These are phyloP conservation scores for Perkinsela sp. DNA, from an alignment of 208 protist species.

Conservation along the genomic window DNA sequence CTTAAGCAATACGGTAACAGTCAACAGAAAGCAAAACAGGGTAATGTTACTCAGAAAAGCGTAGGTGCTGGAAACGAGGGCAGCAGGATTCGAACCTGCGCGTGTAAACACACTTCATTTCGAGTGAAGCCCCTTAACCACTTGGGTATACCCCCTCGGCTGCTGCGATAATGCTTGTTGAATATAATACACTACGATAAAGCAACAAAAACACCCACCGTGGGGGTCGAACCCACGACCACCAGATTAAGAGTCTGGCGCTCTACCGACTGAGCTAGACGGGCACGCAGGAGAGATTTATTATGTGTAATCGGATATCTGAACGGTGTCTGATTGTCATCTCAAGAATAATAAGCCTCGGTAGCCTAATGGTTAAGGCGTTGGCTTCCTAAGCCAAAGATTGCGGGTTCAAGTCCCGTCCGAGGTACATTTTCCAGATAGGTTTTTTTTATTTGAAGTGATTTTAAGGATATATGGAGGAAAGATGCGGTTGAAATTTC, in stretches of 20 bases:
- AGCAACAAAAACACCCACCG: too few relatives aligned
- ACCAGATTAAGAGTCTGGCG: conserved; percentile 85
- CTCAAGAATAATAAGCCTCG: not conserved
- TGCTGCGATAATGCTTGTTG: too few relatives aligned
- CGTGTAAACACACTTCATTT: conserved; percentile 1
- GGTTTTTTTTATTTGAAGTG: too few relatives aligned
- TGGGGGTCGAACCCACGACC: conserved; percentile 92
- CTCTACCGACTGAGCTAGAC: conserved; percentile 90
- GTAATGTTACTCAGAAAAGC: too few relatives aligned
- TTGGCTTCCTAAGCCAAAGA: conserved; percentile 4
- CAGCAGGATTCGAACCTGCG: not conserved
- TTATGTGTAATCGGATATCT: too few relatives aligned
- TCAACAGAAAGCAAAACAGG: too few relatives aligned
- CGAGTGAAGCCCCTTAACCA: not conserved
- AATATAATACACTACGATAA: too few relatives aligned
- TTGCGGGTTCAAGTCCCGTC: conserved; percentile 3
- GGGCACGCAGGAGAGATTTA: too few relatives aligned
- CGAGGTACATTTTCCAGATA: conserved; percentile 1
- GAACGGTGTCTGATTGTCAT: too few relatives aligned
- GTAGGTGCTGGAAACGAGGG: not conserved
- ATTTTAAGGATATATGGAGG: not conserved
- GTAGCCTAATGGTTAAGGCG: conserved; percentile 3
- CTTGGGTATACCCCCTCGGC: not conserved
- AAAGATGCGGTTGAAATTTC: not conserved
- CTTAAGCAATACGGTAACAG: too few relatives aligned